Percentiles rank a stretch among this genome's conserved stretches.
Evolutionary conservation across 345 rosid species (phyloP).

Genomic region (Raphanus raphanistrum): DNA sequence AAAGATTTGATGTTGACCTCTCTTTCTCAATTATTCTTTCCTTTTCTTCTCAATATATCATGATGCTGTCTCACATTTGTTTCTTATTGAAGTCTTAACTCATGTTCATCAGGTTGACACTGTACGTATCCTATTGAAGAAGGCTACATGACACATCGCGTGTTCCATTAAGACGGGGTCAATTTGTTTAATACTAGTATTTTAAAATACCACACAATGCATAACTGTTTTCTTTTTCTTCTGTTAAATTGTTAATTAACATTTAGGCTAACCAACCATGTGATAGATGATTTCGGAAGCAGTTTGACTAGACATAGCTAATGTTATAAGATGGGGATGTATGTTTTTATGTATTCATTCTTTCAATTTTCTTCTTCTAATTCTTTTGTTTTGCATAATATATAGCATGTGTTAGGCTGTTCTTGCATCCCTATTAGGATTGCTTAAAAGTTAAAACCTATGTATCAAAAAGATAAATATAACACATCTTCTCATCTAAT

Average conservation of each 20-base stretch:
- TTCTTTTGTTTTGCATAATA: not conserved
- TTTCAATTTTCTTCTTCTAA: no score
- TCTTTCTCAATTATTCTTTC: slow-evolving; percentile 38
- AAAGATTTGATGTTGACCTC: slow-evolving; percentile 41
- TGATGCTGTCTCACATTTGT: slow-evolving; percentile 15
- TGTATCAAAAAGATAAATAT: not conserved
- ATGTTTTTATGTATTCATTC: no score
- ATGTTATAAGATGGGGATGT: no score
- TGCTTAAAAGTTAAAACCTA: not conserved
- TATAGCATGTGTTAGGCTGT: not conserved
- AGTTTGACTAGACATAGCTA: no score
- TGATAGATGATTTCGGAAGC: no score
- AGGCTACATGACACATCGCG: not conserved
- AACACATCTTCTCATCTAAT: not conserved
- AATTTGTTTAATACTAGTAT: not conserved
- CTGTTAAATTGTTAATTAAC: not conserved
- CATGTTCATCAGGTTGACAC: slow-evolving; percentile 8
- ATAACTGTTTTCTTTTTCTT: not conserved
- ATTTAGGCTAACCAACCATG: not conserved
- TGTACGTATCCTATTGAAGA: not conserved
- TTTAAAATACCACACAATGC: not conserved
- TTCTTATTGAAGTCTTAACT: not conserved
- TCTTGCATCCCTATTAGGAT: not conserved
- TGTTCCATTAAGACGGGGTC: not conserved
- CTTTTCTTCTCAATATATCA: not conserved